These are phyloP conservation scores for Escovopsis sp. DNA, from an alignment of 2,329 filamentous ascomycete genomes.

Conservation along the genomic window DNA sequence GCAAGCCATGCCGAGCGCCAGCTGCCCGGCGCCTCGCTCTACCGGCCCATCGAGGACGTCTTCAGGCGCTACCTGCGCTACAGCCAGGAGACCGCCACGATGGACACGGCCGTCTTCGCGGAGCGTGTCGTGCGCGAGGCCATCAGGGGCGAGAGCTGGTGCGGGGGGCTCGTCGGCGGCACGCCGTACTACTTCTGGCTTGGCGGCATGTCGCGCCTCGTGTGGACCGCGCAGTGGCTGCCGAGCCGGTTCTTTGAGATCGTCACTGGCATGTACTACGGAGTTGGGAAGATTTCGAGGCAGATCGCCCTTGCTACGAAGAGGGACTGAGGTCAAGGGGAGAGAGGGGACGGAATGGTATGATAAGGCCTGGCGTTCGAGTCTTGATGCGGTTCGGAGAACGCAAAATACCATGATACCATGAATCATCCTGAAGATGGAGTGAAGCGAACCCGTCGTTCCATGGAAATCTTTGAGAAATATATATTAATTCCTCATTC, in stretches of 20 bases:
- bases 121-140: constrained; percentile 26
- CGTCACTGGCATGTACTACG: constrained; percentile 15
- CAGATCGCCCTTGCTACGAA: constrained; percentile 10
- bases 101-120: constrained; percentile 30
- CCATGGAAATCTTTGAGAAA: no score
- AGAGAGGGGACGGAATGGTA: no score
- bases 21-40: constrained; percentile 32
- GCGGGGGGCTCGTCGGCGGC: constrained; percentile 18
- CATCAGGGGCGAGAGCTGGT: constrained; percentile 23
- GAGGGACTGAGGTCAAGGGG: constrained; percentile 10
- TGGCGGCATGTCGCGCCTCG: constrained; percentile 15
- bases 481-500: no score
- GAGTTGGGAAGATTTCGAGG: constrained; percentile 12
- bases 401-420: no score
- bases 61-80: constrained; percentile 32
- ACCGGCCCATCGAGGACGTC: constrained; percentile 28
- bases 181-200: constrained; percentile 22
- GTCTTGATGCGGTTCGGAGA: no score
- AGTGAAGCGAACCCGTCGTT: no score
- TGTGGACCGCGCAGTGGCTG: constrained; percentile 14
- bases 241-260: constrained; percentile 16
- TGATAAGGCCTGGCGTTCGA: no score
- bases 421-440: no score
- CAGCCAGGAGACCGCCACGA: constrained; percentile 31
- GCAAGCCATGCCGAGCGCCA: constrained; percentile 24